Base-by-base conservation (phyloP, 306 rosid genomes). In the Datisca glomerata region DNA sequence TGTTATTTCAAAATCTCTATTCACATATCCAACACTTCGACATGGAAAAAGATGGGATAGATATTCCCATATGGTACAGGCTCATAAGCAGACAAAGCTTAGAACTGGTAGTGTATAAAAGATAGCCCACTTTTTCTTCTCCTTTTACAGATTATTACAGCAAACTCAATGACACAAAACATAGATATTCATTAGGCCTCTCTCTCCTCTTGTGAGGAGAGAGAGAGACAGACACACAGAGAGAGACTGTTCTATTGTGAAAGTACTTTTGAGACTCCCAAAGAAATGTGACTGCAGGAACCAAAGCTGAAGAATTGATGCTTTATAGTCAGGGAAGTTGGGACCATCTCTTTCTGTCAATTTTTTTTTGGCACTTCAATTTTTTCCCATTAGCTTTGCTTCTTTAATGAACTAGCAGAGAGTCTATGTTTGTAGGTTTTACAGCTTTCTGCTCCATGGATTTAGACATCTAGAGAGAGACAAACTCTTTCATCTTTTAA, bases 101-200 rank as follows among this genome's bases (percentile, higher is more conserved):
- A 70, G 80, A 83, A 83, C 80, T 70, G 82, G 53, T 68, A 83
- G 82, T 79, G 91, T 54, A 81, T 59, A 75, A 79, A 83, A 72
- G 85, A 75, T 59, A 66, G 59, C 71, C 57, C 78, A 53, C 79
- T 78, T 78, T 78, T 53, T 58, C 59, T 57, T 47, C 2, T 19
- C 49, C 39, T n/a, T n/a, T n/a, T n/a, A n/a, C n/a, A n/a, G n/a
- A n/a, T n/a, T n/a, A n/a, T n/a, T n/a, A n/a, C n/a, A n/a, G n/a
- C n/a, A n/a, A n/a, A n/a, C n/a, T n/a, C 64, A 45, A 60, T 47
- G 73, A 52, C 16, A 59, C 59, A 61, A 50, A 43, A 69, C 73
- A 74, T 49, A 56, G 12, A 31, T 31, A 31, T 31, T 31, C 35
- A 31, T 67, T 60, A 61, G 32, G 12, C 18, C 16, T 36, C 21